Base-by-base conservation (phyloP, 2,329 filamentous ascomycete genomes). In the Xenoacremonium recifei region DNA sequence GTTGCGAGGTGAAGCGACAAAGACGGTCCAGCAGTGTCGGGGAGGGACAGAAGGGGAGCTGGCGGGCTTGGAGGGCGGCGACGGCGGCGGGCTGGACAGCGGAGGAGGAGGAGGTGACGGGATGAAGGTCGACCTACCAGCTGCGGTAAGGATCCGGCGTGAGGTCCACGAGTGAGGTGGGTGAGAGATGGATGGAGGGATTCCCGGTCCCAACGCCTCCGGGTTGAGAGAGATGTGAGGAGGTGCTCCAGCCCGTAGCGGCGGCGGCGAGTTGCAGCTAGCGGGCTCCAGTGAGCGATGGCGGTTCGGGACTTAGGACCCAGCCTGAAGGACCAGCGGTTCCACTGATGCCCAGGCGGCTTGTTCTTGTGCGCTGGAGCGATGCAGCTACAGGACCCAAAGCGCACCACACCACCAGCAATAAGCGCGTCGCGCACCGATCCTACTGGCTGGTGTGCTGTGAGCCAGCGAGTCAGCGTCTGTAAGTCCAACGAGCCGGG, bases 391-490 rank as follows among this genome's bases (percentile, higher is more conserved):
- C 7, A 27, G 23, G 41, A 39, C 42, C 45, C 51, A 39, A 54
- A 58, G 55, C 41, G 51, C 49, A 58, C 50, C 55, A 57, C 55
- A 58, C 55, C 50, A 57, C 59, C 60, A 56, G n/a, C 59, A 62
- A 56, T 59, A 63, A 65, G 63, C 63, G 62, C 60, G 58, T 62
- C 57, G 51, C 54, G 52, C 57, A 48, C 54, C 55, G 53, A 58
- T 64, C 53, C 47, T 58, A 66, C 59, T 64, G 62, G 62, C 51
- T 50, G 48, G 42, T 45, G 32, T 38, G 27, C 35, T 39, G 39
- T 36, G 44, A 35, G 44, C 41, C 49, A 54, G 46, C 58, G 59
- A 63, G 59, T 63, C 59, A 59, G 60, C 58, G 56, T 42, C 53
- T 51, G 49, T 53, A 53, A 53, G 47, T 58, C 10, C 32, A 9